These are phyloP conservation scores for Clarireedia monteithiana DNA, from an alignment of 2,329 filamentous ascomycete genomes.

Conservation along the genomic window DNA sequence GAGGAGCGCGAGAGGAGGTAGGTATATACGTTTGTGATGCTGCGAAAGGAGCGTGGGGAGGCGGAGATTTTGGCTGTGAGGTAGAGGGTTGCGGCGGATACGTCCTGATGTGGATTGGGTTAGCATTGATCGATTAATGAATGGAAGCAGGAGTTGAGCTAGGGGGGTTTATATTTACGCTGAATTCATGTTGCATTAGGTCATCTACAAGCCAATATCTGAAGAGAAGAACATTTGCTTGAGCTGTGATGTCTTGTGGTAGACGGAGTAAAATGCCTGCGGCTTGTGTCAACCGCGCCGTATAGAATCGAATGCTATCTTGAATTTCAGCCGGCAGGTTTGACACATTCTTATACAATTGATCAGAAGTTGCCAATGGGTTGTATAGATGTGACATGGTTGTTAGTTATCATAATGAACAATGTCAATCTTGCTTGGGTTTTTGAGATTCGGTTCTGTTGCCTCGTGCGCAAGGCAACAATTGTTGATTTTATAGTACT, in stretches of 20 bases:
- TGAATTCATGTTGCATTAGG: constrained; percentile 50
- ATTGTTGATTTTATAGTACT: background rate
- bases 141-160: too few relatives aligned
- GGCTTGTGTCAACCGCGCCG: constrained; percentile 67
- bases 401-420: background rate
- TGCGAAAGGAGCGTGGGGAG: constrained; percentile 66
- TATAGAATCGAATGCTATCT: constrained; percentile 62
- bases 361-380: constrained; percentile 62
- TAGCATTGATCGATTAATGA: too few relatives aligned
- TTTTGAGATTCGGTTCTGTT: background rate
- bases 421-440: background rate
- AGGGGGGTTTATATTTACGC: constrained; percentile 12
- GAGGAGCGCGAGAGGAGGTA: constrained; percentile 64
- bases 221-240: constrained; percentile 74
- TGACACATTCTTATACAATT: constrained; percentile 51
- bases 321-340: constrained; percentile 62
- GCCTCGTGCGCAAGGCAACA: constrained; percentile 23
- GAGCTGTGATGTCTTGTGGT: constrained; percentile 77
- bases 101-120: constrained; percentile 47
- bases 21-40: constrained; percentile 75
- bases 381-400: constrained; percentile 59
- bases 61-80: constrained; percentile 77
- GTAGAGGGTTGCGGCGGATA: constrained; percentile 76
- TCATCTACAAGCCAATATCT: constrained; percentile 64
- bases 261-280: constrained; percentile 75